Percentiles rank a stretch among this genome's conserved stretches.
Evolutionary conservation across 768 basidiomycete genomes (phyloP).

Genomic region (Leccinum boreale): DNA sequence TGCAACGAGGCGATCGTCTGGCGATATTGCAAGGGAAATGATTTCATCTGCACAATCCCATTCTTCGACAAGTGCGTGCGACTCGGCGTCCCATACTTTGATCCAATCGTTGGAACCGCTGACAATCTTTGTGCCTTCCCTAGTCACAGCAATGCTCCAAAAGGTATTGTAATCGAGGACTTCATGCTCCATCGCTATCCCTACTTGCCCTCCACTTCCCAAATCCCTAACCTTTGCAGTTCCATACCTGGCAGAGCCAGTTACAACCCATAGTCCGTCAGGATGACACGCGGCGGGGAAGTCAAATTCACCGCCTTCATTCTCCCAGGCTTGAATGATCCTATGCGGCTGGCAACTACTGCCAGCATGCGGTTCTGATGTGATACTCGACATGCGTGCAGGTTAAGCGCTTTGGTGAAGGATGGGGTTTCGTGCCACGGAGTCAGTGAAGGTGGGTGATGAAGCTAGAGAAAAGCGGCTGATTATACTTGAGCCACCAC

Average conservation of each 20-base stretch:
- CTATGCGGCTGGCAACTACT: too few relatives aligned
- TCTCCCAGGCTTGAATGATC: too few relatives aligned
- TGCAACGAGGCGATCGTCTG: neutral
- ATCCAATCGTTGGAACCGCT: neutral
- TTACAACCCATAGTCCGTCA: constrained; percentile 2
- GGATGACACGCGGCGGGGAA: neutral
- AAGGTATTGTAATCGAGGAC: too few relatives aligned
- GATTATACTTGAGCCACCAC: too few relatives aligned
- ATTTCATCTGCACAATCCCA: neutral
- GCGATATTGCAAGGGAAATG: neutral
- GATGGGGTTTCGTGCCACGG: too few relatives aligned
- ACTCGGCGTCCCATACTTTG: neutral
- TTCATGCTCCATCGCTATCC: neutral
- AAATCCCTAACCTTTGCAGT: neutral
- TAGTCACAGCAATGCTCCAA: neutral
- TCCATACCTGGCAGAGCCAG: neutral
- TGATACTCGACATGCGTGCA: too few relatives aligned
- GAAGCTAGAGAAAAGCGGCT: too few relatives aligned
- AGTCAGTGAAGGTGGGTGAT: too few relatives aligned
- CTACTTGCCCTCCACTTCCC: constrained; percentile 4
- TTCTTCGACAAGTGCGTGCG: neutral
- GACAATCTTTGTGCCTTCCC: neutral
- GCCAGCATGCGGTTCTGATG: too few relatives aligned
- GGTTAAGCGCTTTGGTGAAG: too few relatives aligned
- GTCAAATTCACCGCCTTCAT: too few relatives aligned